These are phyloP conservation scores for Talaromyces thailandensis DNA, from an alignment of 495 filamentous ascomycete genomes.

Conservation along the genomic window DNA sequence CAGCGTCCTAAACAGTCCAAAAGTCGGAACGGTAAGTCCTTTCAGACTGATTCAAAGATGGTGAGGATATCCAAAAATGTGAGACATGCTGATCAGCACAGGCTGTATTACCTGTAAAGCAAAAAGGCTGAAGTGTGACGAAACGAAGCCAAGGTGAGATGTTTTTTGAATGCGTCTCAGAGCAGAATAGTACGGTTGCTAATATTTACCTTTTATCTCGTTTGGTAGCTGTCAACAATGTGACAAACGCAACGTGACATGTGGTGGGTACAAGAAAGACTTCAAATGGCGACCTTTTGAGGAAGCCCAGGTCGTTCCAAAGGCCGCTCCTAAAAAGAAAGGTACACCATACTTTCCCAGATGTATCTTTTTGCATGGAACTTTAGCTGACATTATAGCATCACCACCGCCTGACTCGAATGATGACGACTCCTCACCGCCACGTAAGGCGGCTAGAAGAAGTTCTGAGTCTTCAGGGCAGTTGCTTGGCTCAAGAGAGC, in stretches of 20 bases:
- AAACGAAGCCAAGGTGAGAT: conserved; percentile 52
- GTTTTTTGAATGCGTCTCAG: not conserved
- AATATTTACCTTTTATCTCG: not conserved
- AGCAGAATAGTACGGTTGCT: not conserved
- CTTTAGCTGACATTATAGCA: not conserved
- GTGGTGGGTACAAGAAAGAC: conserved; percentile 75
- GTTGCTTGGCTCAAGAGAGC: not conserved
- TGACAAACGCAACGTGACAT: conserved; percentile 56
- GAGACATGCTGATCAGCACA: conserved; percentile 19
- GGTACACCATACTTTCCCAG: conserved; percentile 19
- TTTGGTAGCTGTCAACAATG: conserved; percentile 55
- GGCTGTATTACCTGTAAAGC: conserved; percentile 77
- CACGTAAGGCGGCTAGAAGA: conserved; percentile 5
- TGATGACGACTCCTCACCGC: not conserved
- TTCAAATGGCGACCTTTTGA: conserved; percentile 81
- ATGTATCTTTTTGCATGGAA: not conserved
- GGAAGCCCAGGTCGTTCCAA: conserved; percentile 51
- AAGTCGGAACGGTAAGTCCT: conserved; percentile 61
- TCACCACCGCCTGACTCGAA: conserved; percentile 1
- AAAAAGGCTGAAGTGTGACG: conserved; percentile 76
- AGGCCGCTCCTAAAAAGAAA: conserved; percentile 41
- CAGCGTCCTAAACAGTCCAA: conserved; percentile 66
- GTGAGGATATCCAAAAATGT: not conserved
- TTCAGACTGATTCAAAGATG: not conserved
- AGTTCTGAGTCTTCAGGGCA: not conserved